phyloP scores from a whole-genome alignment of 345 rosid species.

The Hypericum perforatum region DNA sequence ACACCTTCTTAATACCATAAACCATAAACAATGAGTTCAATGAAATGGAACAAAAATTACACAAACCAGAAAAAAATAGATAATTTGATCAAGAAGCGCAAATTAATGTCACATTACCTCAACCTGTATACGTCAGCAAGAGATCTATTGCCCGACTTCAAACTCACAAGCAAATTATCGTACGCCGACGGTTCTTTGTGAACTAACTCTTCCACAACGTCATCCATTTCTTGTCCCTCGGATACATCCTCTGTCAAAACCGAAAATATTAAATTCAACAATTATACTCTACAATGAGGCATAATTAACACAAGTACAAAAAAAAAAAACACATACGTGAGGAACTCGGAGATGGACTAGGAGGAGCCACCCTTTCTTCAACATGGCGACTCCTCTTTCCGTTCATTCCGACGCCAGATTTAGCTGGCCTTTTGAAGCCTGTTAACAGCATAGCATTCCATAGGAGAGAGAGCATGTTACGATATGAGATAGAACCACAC shows the following conservation, averaged over 20 bases:
- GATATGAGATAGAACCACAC: too few relatives aligned
- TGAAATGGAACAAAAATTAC: too few relatives aligned
- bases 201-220: constrained; percentile 14
- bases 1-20: too few relatives aligned
- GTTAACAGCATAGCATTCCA: constrained; percentile 1
- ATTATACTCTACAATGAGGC: too few relatives aligned
- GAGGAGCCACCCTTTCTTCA: constrained; percentile 18
- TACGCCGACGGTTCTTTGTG: constrained; percentile 37
- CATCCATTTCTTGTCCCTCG: constrained; percentile 17
- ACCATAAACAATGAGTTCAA: too few relatives aligned
- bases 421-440: constrained; percentile 28
- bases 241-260: constrained; percentile 24
- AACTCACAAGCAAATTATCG: constrained; percentile 35
- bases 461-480: too few relatives aligned
- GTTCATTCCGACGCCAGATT: constrained; percentile 16
- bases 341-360: constrained; percentile 20
- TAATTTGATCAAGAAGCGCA: too few relatives aligned
- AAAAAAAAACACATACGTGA: constrained; percentile 29
- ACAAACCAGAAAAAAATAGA: too few relatives aligned
- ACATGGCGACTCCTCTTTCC: constrained; percentile 22
- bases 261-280: too few relatives aligned
- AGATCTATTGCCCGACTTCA: constrained; percentile 38
- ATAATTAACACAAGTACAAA: too few relatives aligned
- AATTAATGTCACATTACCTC: constrained; percentile 28
- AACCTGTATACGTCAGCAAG: constrained; percentile 34